Evolutionary conservation across 768 basidiomycete genomes (phyloP), one percentile per base, ranked within the genome.

Genomic region (Lactifluus hygrophoroides): DNA sequence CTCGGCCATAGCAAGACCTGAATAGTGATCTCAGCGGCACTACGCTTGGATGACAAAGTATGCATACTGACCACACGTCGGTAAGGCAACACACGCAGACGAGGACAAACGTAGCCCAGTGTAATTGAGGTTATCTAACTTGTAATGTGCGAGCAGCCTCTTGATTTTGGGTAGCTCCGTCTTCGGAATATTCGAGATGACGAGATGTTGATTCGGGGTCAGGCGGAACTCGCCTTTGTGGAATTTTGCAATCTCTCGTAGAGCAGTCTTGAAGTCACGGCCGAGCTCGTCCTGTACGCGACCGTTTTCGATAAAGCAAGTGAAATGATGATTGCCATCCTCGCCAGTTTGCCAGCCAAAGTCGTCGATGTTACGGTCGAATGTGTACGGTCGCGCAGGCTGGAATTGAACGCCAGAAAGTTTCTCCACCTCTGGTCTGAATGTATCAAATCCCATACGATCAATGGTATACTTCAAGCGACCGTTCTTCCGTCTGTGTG

Each of bases 401-500:
- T 74, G 76, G 13, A 99, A 78, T 44, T 76, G 65, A 69, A 86
- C 94, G 16, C 92, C 94, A 16, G 95, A 82, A 17, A 84, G 86
- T 61, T 84, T 80, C 77, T 98, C 95, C 25, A 97, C 93, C 65
- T 93, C 92, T 34, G 78, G 81, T 69, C 86, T 90, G 81, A 95
- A 99, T 51, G 70, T 77, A 46, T 86, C 85, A 19, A 96, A 76
- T 21, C 94, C 93, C 85, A 97, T 89, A 45, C 92, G 86, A 72
- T 99, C 96, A 66, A 99, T 81, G 17, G 96, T 99, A 74, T 98
- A 98, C 74, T 97, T 97, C 58, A 97, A 77, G 54, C 94, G 87
- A 42, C 89, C 91, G 59, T 90, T 92, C 83, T 74, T 74, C 45
- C 75, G 75, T 62, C 76, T 77, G 65, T 0, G 56, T 28, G 25